phyloP scores from a whole-genome alignment of 768 basidiomycete species.

The Termitomyces sp. region DNA sequence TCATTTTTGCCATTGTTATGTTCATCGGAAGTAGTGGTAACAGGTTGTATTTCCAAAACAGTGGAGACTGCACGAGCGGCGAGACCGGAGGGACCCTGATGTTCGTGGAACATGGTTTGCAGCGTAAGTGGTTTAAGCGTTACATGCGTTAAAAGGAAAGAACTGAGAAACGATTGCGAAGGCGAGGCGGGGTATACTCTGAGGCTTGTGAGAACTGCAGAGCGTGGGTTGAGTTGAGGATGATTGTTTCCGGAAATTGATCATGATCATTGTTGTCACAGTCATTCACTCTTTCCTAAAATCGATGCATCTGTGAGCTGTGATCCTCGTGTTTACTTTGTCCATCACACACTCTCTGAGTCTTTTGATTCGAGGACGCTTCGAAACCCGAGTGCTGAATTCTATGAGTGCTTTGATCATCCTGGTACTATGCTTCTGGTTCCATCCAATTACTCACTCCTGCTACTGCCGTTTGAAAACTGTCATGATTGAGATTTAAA shows the following conservation, averaged over 20 bases:
- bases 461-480: not conserved
- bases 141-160: conserved; percentile 9
- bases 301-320: not conserved
- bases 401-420: not conserved
- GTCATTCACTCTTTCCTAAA: not conserved
- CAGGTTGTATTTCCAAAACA: not conserved
- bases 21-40: not conserved
- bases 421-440: not conserved
- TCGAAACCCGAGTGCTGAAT: not conserved
- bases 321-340: not conserved
- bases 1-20: not conserved
- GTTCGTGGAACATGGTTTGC: conserved; percentile 9
- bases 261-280: not conserved
- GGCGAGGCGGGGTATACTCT: not conserved
- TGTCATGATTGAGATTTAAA: not conserved
- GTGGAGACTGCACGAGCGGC: conserved; percentile 7
- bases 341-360: not conserved
- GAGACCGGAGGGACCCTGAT: conserved; percentile 2
- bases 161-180: conserved; percentile 9
- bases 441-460: too few relatives aligned
- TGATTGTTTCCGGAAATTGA: not conserved
- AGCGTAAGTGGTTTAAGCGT: not conserved
- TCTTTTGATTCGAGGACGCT: not conserved
- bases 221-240: not conserved
- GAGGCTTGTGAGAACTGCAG: not conserved